Evolutionary conservation across 345 rosid species (phyloP), one percentile per base, ranked within the genome.

Genomic region (Cardamine resedifolia): DNA sequence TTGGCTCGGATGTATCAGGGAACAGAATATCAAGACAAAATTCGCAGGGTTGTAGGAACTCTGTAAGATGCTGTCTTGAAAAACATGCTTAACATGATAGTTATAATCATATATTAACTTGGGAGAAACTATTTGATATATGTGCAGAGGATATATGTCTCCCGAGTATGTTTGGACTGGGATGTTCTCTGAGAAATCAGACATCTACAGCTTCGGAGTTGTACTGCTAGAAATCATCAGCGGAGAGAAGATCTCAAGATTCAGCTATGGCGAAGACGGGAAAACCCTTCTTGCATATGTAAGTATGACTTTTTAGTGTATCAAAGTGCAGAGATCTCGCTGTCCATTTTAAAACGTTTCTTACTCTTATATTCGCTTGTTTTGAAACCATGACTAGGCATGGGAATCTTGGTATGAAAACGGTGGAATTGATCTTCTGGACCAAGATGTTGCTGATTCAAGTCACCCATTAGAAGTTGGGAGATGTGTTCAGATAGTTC

Each of bases 141-240:
- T 72, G 36, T 18, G 10, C 71, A 74, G 78, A 14, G 73, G 78
- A 26, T 74, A 81, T 66, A 81, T 82, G 86, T 39, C 83, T 59
- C 86, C 84, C 0, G 89, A 85, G 71, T 85, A 85, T 45, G 83
- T 79, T 7, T 66, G 80, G 41, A 79, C 74, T 10, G 85, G 87
- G 1, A 57, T 73, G 24, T 85, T 81, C 71, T 81, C 84, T 1
- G 77, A 76, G 31, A 85, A 85, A 43, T 83, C 87, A 0, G 85
- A 83, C 27, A 76, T 85, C 2, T 83, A 81, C 21, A 80, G 84
- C 75, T 83, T 81, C 2, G 85, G 83, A 15, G 85, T 83, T 20
- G 12, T 81, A 30, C 30, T 83, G 43, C 11, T 64, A 23, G 77
- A 72, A 43, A 72, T 73, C 16, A 73, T 73, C 15, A 64, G 58